Evolutionary conservation across 1,284 basidiomycete species (phyloP), one percentile per base, ranked within the genome.

Genomic region (Tylopilus orsonianus): DNA sequence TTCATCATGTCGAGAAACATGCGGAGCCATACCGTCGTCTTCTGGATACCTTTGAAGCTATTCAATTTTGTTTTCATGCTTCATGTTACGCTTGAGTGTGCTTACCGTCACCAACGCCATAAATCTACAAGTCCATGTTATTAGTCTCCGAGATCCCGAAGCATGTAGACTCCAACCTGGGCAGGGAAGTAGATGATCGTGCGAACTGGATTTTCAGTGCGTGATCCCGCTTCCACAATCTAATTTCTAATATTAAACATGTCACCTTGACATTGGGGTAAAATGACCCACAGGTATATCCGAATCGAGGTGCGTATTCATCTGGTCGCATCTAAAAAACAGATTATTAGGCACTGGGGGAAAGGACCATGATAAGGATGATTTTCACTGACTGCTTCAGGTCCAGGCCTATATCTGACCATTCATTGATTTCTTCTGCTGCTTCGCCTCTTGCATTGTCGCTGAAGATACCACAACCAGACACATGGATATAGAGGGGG

Each of bases 401-500:
- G 46, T 61, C 58, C 39, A 75, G 62, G 29, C 61, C 67, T 3
- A 71, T 62, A 46, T 75, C 74, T 4, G 66, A 62, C 56, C 69
- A 73, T 18, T 59, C 57, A 29, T 59, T 59, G 19, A 64, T 55
- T 37, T 59, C 48, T 4, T 62, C 61, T 18, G 70, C 57, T 22
- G 54, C 50, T 50, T 72, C 71, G 14, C 72, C 73, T 32, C 62
- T 65, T 8, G 64, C 64, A 48, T 71, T 71, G 56, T 75, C 71
- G 41, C 66, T 67, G 27, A 68, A 37, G 34, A 75, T 67, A 12
- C 70, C 73, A 18, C 58, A 56, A 1, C 73, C 73, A 1, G 74
- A 75, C 19, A 71, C 56, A 30, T 75, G 73, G 39, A 75, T 63
- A 44, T 73, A 74, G 13, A 74, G 46, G 0, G 71, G 74, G 1